phyloP scores from a whole-genome alignment of 768 basidiomycete species.

The Sporobolomyces roseus region DNA sequence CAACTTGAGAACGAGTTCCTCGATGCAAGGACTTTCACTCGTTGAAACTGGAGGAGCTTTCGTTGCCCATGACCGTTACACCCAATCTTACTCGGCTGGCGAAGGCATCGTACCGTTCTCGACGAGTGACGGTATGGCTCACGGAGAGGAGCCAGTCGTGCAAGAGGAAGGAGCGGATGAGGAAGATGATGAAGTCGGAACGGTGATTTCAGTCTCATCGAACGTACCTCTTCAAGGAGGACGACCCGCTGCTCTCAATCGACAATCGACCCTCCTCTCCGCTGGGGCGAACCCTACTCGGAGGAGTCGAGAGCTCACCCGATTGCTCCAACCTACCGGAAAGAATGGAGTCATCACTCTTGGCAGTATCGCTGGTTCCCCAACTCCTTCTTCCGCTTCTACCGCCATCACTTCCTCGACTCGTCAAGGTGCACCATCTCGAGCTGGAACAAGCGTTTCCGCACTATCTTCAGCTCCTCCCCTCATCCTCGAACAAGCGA shows the following conservation, averaged over 20 bases:
- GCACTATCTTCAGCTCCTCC: constrained; percentile 16
- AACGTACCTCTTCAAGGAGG: background rate
- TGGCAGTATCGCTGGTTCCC: constrained; percentile 28
- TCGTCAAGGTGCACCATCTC: constrained; percentile 22
- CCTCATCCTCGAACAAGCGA: constrained; percentile 64
- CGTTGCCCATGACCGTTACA: constrained; percentile 52
- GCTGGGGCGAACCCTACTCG: constrained; percentile 41
- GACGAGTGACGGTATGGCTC: constrained; percentile 17
- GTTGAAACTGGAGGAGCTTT: constrained; percentile 56
- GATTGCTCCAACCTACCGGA: constrained; percentile 3
- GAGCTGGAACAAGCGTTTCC: constrained; percentile 4
- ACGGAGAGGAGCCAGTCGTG: background rate
- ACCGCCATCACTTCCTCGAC: constrained; percentile 32
- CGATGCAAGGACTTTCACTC: constrained; percentile 55
- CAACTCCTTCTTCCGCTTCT: constrained; percentile 29
- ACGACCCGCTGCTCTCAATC: constrained; percentile 13
- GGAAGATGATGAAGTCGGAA: background rate
- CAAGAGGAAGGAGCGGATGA: constrained; percentile 22
- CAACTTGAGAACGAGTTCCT: constrained; percentile 43
- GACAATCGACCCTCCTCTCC: constrained; percentile 41
- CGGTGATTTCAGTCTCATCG: constrained; percentile 29
- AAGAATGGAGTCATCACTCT: constrained; percentile 28
- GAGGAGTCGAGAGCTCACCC: constrained; percentile 39
- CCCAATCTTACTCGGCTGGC: constrained; percentile 1
- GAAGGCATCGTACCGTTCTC: background rate